These are phyloP conservation scores for Alopecurus myosuroides DNA, from an alignment of 176 grass and related monocot species.

Conservation along the genomic window DNA sequence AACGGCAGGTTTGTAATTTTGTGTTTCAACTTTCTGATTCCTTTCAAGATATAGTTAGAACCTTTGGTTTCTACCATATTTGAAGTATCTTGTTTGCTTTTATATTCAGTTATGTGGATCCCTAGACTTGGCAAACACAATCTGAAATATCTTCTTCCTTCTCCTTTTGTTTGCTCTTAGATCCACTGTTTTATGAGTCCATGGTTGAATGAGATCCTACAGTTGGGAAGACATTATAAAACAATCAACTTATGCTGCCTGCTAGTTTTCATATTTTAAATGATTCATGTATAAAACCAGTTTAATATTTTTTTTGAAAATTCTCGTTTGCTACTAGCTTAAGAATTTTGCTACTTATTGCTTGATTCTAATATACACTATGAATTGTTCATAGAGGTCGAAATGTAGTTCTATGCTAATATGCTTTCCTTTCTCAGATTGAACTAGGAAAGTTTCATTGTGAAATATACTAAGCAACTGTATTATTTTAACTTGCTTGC, in stretches of 20 bases:
- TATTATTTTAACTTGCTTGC: not conserved
- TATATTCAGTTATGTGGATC: constrained; percentile 12
- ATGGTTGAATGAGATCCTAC: not conserved
- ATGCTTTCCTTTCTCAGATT: not conserved
- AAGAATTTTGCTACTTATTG: not conserved
- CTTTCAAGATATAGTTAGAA: not conserved
- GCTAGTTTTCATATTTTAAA: not conserved
- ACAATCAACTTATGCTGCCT: not conserved
- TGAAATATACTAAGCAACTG: not conserved
- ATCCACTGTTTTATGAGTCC: constrained; percentile 9
- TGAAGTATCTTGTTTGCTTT: constrained; percentile 9
- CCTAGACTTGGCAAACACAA: constrained; percentile 6
- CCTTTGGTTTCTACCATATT: not conserved
- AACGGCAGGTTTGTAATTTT: constrained; percentile 55
- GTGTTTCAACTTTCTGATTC: not conserved
- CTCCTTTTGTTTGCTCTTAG: constrained; percentile 13
- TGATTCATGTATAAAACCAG: not conserved
- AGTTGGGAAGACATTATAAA: constrained; percentile 7
- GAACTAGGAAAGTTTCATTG: not conserved
- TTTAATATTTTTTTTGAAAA: not conserved
- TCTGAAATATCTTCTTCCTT: not conserved
- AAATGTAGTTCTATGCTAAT: constrained; percentile 6
- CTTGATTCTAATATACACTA: not conserved
- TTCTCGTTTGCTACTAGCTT: not conserved
- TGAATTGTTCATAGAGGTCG: not conserved